phyloP scores from a whole-genome alignment of 208 protist species.

The Crithidia fasciculata region DNA sequence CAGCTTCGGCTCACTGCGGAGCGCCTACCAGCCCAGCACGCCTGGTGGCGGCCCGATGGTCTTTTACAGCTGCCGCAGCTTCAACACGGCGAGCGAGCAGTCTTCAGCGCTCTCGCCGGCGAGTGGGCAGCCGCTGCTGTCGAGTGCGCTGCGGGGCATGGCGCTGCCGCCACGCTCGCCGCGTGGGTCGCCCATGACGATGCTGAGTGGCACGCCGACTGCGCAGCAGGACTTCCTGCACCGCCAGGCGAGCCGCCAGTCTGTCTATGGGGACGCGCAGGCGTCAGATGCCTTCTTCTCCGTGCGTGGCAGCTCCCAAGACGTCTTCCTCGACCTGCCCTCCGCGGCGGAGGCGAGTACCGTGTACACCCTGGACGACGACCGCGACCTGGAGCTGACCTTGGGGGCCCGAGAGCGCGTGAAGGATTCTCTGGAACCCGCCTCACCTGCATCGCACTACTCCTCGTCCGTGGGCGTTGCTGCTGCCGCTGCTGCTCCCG shows the following conservation, averaged over 20 bases:
- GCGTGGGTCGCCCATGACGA: background rate
- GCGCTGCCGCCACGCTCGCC: constrained; percentile 15
- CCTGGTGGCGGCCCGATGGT: background rate
- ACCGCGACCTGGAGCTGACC: background rate
- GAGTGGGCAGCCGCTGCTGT: too few relatives aligned
- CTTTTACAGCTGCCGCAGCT: constrained; percentile 30
- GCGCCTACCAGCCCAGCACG: background rate
- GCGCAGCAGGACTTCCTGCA: constrained; percentile 13
- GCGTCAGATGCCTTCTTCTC: constrained; percentile 27
- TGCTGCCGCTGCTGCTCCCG: background rate
- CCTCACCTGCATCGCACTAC: constrained; percentile 8
- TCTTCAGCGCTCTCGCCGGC: background rate
- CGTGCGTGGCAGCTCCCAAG: background rate
- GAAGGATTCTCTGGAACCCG: background rate
- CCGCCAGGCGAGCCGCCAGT: constrained; percentile 4
- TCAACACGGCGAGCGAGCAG: constrained; percentile 8
- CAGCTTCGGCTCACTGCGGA: constrained; percentile 6
- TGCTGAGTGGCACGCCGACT: background rate
- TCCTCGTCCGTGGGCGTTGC: background rate
- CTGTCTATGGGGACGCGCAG: background rate
- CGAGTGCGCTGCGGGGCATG: background rate
- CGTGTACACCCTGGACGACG: background rate
- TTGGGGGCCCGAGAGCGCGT: too few relatives aligned
- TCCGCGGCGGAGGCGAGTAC: constrained; percentile 9
- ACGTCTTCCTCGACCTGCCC: constrained; percentile 22